Evolutionary conservation across 164 flowering plant species (phyloP).

Genomic region (Umbellularia californica): DNA sequence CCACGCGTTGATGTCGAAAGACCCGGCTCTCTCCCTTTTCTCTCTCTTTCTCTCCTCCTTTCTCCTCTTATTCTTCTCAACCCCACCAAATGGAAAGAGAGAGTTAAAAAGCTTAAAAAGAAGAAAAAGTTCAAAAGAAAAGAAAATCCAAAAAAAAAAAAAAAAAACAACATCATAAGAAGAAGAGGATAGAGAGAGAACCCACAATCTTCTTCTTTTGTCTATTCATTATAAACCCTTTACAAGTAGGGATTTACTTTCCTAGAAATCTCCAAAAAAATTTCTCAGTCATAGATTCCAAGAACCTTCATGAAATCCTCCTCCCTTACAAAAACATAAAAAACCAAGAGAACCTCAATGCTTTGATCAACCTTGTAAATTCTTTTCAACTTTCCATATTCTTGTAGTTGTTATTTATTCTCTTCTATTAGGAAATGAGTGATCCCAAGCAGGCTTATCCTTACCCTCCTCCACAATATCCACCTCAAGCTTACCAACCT

Average conservation of each 20-base stretch:
- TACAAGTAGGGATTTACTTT: neutral
- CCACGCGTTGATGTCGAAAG: neutral
- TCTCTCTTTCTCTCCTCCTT: neutral
- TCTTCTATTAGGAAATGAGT: conserved; percentile 28
- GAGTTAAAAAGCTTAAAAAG: neutral
- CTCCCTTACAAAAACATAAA: neutral
- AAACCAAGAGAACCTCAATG: neutral
- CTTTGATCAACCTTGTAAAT: neutral
- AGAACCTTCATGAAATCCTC: neutral
- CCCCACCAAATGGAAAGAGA: neutral
- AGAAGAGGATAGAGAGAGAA: neutral
- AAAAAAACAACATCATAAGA: too few relatives aligned
- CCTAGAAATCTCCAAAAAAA: neutral
- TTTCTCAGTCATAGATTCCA: neutral
- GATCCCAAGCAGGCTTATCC: conserved; percentile 73
- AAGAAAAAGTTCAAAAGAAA: neutral
- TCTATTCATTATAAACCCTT: neutral
- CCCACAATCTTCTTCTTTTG: neutral
- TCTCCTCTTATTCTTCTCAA: neutral
- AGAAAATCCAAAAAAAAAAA: too few relatives aligned
- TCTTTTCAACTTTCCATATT: neutral
- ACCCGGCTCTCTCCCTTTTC: neutral
- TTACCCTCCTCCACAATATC: conserved; percentile 7
- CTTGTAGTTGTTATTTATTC: neutral
- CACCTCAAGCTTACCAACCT: neutral